phyloP scores from a whole-genome alignment of 1,139 yeast species.

The Kodamaea sp. region DNA sequence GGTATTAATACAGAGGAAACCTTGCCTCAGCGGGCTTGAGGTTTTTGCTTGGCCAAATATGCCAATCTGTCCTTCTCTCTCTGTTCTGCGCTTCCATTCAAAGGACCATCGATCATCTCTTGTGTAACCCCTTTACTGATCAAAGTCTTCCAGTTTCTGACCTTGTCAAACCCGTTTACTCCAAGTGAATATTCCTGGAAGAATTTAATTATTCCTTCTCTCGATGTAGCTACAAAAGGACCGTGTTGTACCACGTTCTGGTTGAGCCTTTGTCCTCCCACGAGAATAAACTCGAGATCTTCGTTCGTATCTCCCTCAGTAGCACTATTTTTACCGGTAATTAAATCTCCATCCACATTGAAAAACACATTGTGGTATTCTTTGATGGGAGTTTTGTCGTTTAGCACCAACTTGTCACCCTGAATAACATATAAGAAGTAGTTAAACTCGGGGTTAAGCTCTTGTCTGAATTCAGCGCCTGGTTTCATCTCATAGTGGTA shows the following conservation, averaged over 20 bases:
- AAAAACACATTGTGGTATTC: slow-evolving; percentile 61
- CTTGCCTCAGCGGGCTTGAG: no score
- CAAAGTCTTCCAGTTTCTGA: slow-evolving; percentile 65
- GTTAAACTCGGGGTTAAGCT: slow-evolving; percentile 63
- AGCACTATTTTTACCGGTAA: slow-evolving; percentile 39
- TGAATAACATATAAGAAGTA: slow-evolving; percentile 68
- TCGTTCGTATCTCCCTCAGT: slow-evolving; percentile 19
- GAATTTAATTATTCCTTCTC: slow-evolving; percentile 59
- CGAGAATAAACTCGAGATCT: slow-evolving; percentile 57
- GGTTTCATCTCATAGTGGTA: slow-evolving; percentile 67
- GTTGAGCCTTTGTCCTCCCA: slow-evolving; percentile 75
- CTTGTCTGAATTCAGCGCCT: slow-evolving; percentile 67
- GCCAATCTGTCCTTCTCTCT: slow-evolving; percentile 31
- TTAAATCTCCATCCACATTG: slow-evolving; percentile 60
- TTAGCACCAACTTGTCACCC: slow-evolving; percentile 54
- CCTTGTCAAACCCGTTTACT: slow-evolving; percentile 71
- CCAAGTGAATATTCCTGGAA: slow-evolving; percentile 68
- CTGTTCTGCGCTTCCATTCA: slow-evolving; percentile 34
- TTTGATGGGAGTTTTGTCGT: slow-evolving; percentile 40
- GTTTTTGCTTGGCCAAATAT: slow-evolving; percentile 18
- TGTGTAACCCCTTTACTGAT: slow-evolving; percentile 61
- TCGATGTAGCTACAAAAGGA: slow-evolving; percentile 76
- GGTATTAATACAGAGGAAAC: slow-evolving; percentile 29
- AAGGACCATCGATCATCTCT: slow-evolving; percentile 41
- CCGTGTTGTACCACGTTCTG: slow-evolving; percentile 87